Conservation (phyloP, 768 basidiomycete genomes). For the Chalciporus sphaerocephalus region DNA sequence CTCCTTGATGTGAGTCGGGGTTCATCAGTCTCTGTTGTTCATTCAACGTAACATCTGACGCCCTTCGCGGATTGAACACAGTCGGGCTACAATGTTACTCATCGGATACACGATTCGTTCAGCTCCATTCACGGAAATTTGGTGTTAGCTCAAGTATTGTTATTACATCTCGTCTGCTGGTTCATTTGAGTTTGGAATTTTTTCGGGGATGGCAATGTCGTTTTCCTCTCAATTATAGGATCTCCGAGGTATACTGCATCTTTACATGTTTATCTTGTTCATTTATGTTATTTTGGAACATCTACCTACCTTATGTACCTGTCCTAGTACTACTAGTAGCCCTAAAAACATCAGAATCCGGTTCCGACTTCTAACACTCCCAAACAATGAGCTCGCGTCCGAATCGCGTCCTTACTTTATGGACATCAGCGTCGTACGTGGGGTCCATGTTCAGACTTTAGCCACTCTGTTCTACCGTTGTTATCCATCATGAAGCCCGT, state of each 20-base stretch:
- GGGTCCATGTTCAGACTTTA: conserved; percentile 5
- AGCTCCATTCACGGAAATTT: conserved; percentile 19
- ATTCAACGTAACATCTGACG: neutral
- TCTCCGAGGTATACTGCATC: conserved; percentile 33
- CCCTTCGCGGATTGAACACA: neutral
- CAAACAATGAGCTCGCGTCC: neutral
- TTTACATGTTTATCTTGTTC: conserved; percentile 36
- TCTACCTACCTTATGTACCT: conserved; percentile 30
- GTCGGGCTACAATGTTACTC: neutral
- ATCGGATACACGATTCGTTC: conserved; percentile 7
- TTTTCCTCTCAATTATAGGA: conserved; percentile 28
- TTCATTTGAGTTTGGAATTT: conserved; percentile 29
- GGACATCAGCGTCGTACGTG: neutral
- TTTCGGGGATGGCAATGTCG: conserved; percentile 20
- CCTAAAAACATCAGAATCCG: no score
- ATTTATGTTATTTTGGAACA: conserved; percentile 37
- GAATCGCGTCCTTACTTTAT: neutral
- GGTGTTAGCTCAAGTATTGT: conserved; percentile 29
- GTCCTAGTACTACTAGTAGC: conserved; percentile 20
- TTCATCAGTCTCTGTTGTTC: neutral
- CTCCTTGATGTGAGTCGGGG: conserved; percentile 19
- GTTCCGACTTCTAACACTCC: neutral
- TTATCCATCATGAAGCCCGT: conserved; percentile 15
- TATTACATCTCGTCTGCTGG: conserved; percentile 26
- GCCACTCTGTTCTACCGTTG: neutral